Base-by-base conservation (phyloP, 352 stramenopile species). In the Pythium oligandrum region DNA sequence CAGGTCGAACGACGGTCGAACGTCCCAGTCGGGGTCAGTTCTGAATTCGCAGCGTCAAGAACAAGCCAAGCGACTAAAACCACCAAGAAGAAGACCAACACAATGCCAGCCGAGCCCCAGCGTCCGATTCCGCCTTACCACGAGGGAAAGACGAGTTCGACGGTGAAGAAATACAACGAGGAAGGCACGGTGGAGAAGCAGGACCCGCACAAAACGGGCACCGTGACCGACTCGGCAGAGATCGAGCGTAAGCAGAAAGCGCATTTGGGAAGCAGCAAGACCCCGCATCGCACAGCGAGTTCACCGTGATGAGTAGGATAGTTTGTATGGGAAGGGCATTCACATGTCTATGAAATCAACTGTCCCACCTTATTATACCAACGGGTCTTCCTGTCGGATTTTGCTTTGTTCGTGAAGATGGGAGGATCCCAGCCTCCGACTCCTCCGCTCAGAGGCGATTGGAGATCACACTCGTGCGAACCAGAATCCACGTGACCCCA, bases 231-330 rank as follows among this genome's bases (percentile, higher is more conserved):
- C 48, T 56, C 48, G 36, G 59, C 51, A 12, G 36, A 39, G 46
- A 33, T 61, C 10, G 51, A 66, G 34, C 52, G 53, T 12, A 37
- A 46, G n/a, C 59, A 66, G 37, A 66, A 66, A 40, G 31, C 6
- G 17, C 53, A 66, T 35, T 48, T 61, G 37, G 52, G 48, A 7
- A 47, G 59, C 37, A 54, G 42, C 30, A 6, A 56, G 26, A 31
- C 52, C 30, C 11, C 49, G 12, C 30, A 52, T 3, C 51, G 47
- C 48, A 66, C 56, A 40, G 57, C 57, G 2, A 44, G 26, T 8
- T 49, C 40, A n/a, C 32, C 50, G 40, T 64, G 48, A 53, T 17
- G 34, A 4, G 17, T 26, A 26, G 17, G 17, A 26, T 26, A 26
- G 17, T 26, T 26, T 26, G 17, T 26, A 26, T 26, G 17, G 17